A percentile compares a stretch with the other conserved stretches of the same genome.
Evolutionary conservation across 2,329 filamentous ascomycete species (phyloP).

Genomic region (Helicocarpus griseus): DNA sequence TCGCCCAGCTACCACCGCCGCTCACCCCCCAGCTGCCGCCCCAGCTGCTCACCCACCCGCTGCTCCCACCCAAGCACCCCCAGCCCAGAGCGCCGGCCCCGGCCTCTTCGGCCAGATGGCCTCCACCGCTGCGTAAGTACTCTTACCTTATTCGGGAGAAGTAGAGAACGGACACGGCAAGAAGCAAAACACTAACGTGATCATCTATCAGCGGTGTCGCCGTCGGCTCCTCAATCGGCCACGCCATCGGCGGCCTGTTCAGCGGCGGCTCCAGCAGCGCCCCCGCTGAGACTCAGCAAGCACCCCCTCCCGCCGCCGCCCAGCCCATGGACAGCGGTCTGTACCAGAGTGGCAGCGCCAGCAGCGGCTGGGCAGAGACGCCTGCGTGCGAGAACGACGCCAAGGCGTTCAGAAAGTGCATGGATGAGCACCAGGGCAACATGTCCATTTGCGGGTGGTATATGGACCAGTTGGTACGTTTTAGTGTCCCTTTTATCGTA

Average conservation of each 20-base stretch:
- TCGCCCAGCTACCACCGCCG: constrained; percentile 60
- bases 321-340: constrained; percentile 41
- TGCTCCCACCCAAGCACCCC: constrained; percentile 39
- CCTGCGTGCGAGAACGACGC: constrained; percentile 71
- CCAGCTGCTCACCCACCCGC: constrained; percentile 51
- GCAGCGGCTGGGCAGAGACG: constrained; percentile 32
- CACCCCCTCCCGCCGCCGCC: constrained; percentile 44
- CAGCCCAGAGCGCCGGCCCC: constrained; percentile 52
- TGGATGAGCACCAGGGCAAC: constrained; percentile 90
- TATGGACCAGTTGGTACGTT: constrained; percentile 70
- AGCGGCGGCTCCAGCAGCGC: constrained; percentile 55
- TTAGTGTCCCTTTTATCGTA: neutral
- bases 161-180: neutral
- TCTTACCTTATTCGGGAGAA: neutral
- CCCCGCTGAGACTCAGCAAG: constrained; percentile 43
- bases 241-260: constrained; percentile 87
- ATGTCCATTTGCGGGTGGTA: constrained; percentile 98
- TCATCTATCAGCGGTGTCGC: constrained; percentile 68
- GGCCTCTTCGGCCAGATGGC: constrained; percentile 96
- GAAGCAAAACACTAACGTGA: constrained; percentile 19
- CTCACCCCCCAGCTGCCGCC: constrained; percentile 41
- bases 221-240: constrained; percentile 88
- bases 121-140: constrained; percentile 85
- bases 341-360: constrained; percentile 41
- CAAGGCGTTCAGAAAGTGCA: constrained; percentile 82